phyloP scores from a whole-genome alignment of 1,284 basidiomycete species.

The Pseudozyma tsukubaensis region DNA sequence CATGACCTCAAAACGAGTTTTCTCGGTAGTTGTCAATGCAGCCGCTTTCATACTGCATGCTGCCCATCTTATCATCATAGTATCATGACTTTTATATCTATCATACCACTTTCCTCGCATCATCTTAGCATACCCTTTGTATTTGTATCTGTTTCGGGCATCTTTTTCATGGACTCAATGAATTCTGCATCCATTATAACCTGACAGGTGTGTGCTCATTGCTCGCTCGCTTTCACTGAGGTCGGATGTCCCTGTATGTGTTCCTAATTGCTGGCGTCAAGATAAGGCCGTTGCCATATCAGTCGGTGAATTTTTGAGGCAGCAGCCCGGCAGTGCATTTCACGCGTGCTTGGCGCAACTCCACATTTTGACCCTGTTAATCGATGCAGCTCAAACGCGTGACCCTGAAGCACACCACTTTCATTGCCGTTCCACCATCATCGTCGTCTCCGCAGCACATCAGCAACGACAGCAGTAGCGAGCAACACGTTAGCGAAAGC shows the following conservation, averaged over 20 bases:
- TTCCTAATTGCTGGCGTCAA: neutral
- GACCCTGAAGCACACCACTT: constrained; percentile 1
- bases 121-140: constrained; percentile 7
- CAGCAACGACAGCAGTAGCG: no score
- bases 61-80: constrained; percentile 1
- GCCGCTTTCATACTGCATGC: constrained; percentile 4
- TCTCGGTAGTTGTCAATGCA: neutral
- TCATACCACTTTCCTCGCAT: neutral
- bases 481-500: neutral
- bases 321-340: neutral
- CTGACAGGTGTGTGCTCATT: neutral
- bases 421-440: constrained; percentile 15
- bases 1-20: constrained; percentile 6
- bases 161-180: constrained; percentile 19
- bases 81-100: constrained; percentile 9
- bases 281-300: neutral
- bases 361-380: constrained; percentile 4
- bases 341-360: neutral
- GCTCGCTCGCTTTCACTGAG: neutral
- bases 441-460: neutral
- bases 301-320: neutral
- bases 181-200: neutral
- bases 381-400: constrained; percentile 6
- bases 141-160: constrained; percentile 33
- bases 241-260: neutral